A percentile compares a stretch with the other conserved stretches of the same genome.
These are phyloP conservation scores for Gossypium herbaceum DNA, from an alignment of 345 rosid species.

Conservation along the genomic window DNA sequence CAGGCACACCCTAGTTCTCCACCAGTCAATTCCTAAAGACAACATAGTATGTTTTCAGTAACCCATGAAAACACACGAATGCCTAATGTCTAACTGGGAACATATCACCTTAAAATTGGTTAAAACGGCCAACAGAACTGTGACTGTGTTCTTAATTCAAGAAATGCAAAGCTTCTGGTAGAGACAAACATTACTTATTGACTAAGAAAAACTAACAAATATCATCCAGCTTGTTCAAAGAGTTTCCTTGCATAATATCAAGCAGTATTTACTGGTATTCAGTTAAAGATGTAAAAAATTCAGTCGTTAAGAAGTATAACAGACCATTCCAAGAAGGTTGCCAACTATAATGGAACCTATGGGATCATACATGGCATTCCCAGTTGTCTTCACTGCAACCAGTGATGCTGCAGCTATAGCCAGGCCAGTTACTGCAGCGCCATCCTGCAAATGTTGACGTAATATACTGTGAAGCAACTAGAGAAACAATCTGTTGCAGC, in stretches of 20 bases:
- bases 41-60: conserved; percentile 5
- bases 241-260: neutral
- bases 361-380: conserved; percentile 92
- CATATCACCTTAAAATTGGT: neutral
- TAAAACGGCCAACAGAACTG: neutral
- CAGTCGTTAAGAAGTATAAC: neutral
- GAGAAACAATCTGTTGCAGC: neutral
- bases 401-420: conserved; percentile 86
- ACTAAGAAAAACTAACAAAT: neutral
- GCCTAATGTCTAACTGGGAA: neutral
- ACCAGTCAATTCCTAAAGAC: conserved; percentile 2
- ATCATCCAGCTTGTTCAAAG: neutral
- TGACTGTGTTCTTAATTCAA: neutral
- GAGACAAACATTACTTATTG: neutral
- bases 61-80: neutral
- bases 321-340: conserved; percentile 91
- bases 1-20: neutral
- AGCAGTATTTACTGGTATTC: neutral
- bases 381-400: conserved; percentile 78
- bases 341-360: conserved; percentile 91
- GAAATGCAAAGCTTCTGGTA: neutral
- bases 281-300: conserved; percentile 3
- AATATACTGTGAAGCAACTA: neutral
- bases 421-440: conserved; percentile 96
- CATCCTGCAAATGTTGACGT: conserved; percentile 58